phyloP scores from a whole-genome alignment of 139 green algal genomes.

The Pseudopediastrum boryanum region DNA sequence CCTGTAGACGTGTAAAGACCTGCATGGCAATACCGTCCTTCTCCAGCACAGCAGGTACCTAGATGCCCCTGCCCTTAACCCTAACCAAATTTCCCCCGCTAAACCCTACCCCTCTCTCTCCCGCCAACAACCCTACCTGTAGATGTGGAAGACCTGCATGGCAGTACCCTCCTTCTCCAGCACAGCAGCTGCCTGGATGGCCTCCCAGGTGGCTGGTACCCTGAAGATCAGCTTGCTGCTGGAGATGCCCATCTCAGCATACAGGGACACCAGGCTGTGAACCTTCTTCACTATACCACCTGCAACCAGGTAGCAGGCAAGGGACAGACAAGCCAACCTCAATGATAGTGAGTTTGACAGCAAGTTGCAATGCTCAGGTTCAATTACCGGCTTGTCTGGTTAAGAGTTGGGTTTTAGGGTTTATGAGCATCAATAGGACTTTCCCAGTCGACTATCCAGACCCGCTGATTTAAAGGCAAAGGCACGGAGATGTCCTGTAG shows the following conservation, averaged over 20 bases:
- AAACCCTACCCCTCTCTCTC: neutral
- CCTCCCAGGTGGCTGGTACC: conserved; percentile 84
- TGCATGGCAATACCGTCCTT: conserved; percentile 67
- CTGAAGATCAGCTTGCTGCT: conserved; percentile 66
- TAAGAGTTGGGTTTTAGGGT: too few species aligned
- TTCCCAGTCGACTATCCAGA: too few species aligned
- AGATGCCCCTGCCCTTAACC: too few species aligned
- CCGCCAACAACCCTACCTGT: conserved; percentile 47
- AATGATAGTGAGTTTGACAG: too few species aligned
- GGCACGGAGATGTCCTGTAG: too few species aligned
- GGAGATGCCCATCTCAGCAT: conserved; percentile 63
- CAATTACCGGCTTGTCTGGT: too few species aligned
- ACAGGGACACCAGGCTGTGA: conserved; percentile 55
- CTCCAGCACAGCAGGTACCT: conserved; percentile 71
- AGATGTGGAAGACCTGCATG: conserved; percentile 70
- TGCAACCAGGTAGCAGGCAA: too few species aligned
- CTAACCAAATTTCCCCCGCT: too few species aligned
- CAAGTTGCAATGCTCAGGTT: too few species aligned
- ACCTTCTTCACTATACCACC: conserved; percentile 56
- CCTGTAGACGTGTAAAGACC: conserved; percentile 73
- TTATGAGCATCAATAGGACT: too few species aligned
- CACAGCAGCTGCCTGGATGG: conserved; percentile 68
- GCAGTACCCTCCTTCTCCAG: conserved; percentile 75
- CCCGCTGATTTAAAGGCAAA: too few species aligned
- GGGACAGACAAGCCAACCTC: too few species aligned